Conservation (phyloP, 768 basidiomycete genomes). For the Gymnopilus junonius region DNA sequence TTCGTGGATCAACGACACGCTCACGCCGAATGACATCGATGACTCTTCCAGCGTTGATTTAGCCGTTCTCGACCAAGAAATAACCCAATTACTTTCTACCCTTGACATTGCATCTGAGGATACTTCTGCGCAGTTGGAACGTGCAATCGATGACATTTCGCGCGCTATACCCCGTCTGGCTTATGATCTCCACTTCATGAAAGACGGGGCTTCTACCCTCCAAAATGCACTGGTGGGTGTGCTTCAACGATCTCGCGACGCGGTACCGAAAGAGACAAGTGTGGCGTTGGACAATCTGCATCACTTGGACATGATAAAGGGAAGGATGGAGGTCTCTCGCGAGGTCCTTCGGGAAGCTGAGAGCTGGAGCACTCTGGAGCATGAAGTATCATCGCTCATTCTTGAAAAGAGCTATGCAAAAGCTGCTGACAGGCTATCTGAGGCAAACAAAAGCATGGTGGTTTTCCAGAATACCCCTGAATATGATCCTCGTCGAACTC, state of each 20-base stretch:
- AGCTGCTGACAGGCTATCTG: constrained; percentile 90
- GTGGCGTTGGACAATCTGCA: constrained; percentile 77
- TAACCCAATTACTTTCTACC: constrained; percentile 76
- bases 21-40: constrained; percentile 43
- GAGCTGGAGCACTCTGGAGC: constrained; percentile 94
- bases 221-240: constrained; percentile 69
- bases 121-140: constrained; percentile 85
- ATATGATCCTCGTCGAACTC: constrained; percentile 81
- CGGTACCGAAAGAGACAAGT: constrained; percentile 61
- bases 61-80: constrained; percentile 67
- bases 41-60: constrained; percentile 42
- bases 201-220: constrained; percentile 84
- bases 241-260: constrained; percentile 54
- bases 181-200: constrained; percentile 97
- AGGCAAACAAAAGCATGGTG: constrained; percentile 87
- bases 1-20: constrained; percentile 74
- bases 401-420: constrained; percentile 80
- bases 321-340: constrained; percentile 84
- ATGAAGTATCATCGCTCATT: constrained; percentile 88
- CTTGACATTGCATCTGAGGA: constrained; percentile 89
- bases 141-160: constrained; percentile 91
- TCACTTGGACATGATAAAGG: constrained; percentile 81
- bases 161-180: constrained; percentile 88
- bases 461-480: constrained; percentile 93
- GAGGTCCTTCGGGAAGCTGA: constrained; percentile 95